Base-by-base conservation (phyloP, 2,329 filamentous ascomycete species). In the Penicillium sp. region DNA sequence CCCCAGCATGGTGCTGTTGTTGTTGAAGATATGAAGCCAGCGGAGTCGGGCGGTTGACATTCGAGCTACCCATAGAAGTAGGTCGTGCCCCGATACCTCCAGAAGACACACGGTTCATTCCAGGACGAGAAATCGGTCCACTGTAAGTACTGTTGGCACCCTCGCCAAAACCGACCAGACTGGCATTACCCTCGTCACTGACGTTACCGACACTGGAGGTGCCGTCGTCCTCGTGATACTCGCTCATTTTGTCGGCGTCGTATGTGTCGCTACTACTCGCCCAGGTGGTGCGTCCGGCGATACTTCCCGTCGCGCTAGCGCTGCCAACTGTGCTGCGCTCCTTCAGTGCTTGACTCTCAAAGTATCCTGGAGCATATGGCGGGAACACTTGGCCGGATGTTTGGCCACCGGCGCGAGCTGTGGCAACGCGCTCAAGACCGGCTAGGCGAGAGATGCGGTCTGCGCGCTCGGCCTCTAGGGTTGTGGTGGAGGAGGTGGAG, bases 391-490 rank as follows among this genome's bases (percentile, higher is more conserved):
- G 75, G 56, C 74, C 61, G 42, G 59, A 64, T 29, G 59, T 67
- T 59, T 68, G 61, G 75, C 76, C 67, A 45, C 68, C 71, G 31
- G 84, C 80, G 61, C 90, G 87, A 43, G 89, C 82, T n/a, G 91
- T 90, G 17, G 89, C 88, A 57, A 97, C 88, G 56, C 90, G 87
- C 74, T 96, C 92, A 38, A 97, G 85, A n/a, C 93, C 93, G 13
- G 93, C 90, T 23, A 97, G 86, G 50, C 93, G 92, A 43, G 92
- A 96, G 75, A 97, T 97, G 69, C 93, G 92, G 76, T 97, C 93
- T 62, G 91, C 92, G 66, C 93, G 91, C 75, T 96, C 93, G 62
- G 92, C 92, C 69, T 96, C 93, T 60, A 94, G 86, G 68, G 89
- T 93, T 64, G 85, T 89, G 54, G 85, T 84, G 21, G 87, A 89